Evolutionary conservation across 768 basidiomycete genomes (phyloP).

Genomic region (Xerocomellus chrysenteron): DNA sequence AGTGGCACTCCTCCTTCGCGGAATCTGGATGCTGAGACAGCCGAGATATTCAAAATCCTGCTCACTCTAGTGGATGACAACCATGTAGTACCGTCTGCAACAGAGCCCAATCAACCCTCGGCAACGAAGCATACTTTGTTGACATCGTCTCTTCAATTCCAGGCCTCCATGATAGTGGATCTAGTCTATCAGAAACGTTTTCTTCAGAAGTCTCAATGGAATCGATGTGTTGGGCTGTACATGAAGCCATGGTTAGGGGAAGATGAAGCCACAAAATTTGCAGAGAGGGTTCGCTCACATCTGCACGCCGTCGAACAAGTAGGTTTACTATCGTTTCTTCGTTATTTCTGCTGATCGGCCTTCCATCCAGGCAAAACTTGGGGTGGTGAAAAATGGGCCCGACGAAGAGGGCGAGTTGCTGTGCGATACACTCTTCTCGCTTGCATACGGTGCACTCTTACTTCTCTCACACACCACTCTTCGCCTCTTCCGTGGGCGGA

Average conservation of each 20-base stretch:
- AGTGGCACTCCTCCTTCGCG: slow-evolving; percentile 68
- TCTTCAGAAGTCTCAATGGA: slow-evolving; percentile 56
- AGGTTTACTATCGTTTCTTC: slow-evolving; percentile 16
- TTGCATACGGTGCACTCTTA: slow-evolving; percentile 92
- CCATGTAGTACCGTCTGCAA: slow-evolving; percentile 39
- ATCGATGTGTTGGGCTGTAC: slow-evolving; percentile 70
- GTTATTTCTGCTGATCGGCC: slow-evolving; percentile 8
- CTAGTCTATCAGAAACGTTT: slow-evolving; percentile 63
- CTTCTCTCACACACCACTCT: slow-evolving; percentile 93
- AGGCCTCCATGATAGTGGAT: slow-evolving; percentile 74
- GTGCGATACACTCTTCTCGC: slow-evolving; percentile 91
- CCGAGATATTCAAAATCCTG: slow-evolving; percentile 54
- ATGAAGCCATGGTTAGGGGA: slow-evolving; percentile 67
- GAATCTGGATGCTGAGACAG: slow-evolving; percentile 64
- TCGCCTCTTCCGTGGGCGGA: slow-evolving; percentile 82
- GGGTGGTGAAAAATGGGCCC: slow-evolving; percentile 38
- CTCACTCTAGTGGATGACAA: slow-evolving; percentile 58
- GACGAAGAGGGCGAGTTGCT: slow-evolving; percentile 81
- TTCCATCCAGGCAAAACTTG: slow-evolving; percentile 55
- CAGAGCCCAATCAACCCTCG: slow-evolving; percentile 50
- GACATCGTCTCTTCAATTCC: slow-evolving; percentile 63
- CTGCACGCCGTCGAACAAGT: slow-evolving; percentile 79
- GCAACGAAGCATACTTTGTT: slow-evolving; percentile 57
- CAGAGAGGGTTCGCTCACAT: slow-evolving; percentile 64
- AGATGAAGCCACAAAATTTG: slow-evolving; percentile 49